These are phyloP conservation scores for Solanum pennellii DNA, from an alignment of 257 asterid genomes.

Conservation along the genomic window DNA sequence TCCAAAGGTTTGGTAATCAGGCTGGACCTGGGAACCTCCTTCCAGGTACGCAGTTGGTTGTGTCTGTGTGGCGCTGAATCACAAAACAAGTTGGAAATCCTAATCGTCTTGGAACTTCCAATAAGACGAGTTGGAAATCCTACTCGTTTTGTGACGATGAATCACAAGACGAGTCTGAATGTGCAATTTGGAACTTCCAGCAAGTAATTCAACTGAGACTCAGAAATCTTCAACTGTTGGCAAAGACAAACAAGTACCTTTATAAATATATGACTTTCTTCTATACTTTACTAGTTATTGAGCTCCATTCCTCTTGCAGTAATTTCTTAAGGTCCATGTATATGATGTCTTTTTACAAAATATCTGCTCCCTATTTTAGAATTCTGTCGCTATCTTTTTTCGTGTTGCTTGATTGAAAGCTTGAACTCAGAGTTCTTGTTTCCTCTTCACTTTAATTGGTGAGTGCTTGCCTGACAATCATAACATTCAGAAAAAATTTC, in stretches of 20 bases:
- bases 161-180: background rate
- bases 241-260: background rate
- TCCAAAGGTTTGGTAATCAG: background rate
- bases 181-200: background rate
- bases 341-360: too few species aligned
- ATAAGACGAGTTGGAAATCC: too few species aligned
- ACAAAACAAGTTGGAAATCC: too few species aligned
- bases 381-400: background rate
- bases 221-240: background rate
- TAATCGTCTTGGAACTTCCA: too few species aligned
- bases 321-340: background rate
- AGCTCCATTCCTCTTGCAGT: background rate
- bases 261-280: background rate
- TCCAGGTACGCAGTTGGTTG: slow-evolving; percentile 59
- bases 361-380: too few species aligned
- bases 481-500: background rate
- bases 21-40: slow-evolving; percentile 2
- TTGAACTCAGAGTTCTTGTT: background rate
- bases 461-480: background rate
- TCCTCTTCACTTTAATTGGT: background rate
- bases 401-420: background rate
- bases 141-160: too few species aligned
- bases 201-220: background rate
- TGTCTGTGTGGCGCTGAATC: slow-evolving; percentile 61
- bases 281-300: background rate